Evolutionary conservation across 176 grass and related monocot species (phyloP).

Genomic region (Bromus sterilis): DNA sequence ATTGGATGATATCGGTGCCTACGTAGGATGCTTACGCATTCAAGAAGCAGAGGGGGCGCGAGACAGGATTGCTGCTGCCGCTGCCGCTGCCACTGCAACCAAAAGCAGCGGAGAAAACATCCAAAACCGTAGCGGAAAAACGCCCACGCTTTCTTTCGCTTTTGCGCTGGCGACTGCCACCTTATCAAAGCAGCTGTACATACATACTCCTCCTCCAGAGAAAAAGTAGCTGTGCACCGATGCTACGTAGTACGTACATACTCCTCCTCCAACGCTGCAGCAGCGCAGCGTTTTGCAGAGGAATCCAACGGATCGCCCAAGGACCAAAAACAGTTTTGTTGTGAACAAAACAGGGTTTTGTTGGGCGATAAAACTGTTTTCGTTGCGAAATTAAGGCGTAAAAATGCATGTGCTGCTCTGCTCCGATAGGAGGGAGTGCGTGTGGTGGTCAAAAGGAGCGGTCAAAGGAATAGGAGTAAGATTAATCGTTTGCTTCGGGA

Average conservation of each 20-base stretch:
- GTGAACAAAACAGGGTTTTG: too few relatives aligned
- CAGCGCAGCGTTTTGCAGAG: background rate
- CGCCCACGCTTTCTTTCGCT: too few relatives aligned
- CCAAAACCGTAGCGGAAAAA: background rate
- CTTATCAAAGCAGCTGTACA: background rate
- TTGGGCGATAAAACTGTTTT: background rate
- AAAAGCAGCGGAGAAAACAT: background rate
- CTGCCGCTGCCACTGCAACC: background rate
- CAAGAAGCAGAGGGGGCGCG: background rate
- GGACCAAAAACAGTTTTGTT: too few relatives aligned
- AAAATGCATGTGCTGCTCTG: background rate
- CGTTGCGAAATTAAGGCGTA: background rate
- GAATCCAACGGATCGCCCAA: background rate
- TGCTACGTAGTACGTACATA: too few relatives aligned
- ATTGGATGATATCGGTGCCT: background rate
- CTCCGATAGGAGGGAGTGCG: too few relatives aligned
- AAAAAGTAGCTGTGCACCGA: too few relatives aligned
- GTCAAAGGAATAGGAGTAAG: background rate
- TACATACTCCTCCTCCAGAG: background rate
- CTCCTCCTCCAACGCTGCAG: background rate
- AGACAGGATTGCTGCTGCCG: background rate
- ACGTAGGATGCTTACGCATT: background rate
- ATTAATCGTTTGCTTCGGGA: slow-evolving; percentile 8
- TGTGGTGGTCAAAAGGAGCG: background rate
- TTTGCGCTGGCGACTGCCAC: background rate